Evolutionary conservation across 176 grass and related monocot genomes (phyloP).

Genomic region (Coix lacrymajobi): DNA sequence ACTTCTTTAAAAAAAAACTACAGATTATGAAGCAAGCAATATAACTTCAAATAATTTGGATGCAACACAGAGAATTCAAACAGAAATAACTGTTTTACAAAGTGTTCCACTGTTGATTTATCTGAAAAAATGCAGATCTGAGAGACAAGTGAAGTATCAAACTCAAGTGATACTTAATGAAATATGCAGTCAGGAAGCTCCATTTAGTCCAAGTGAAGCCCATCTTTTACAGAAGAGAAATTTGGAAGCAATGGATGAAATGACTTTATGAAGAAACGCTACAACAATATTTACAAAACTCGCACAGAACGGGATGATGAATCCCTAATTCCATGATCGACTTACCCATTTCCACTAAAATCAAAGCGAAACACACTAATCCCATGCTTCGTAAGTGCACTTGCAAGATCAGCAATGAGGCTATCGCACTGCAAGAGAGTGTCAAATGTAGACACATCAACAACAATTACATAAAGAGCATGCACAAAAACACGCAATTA

Average conservation of each 20-base stretch:
- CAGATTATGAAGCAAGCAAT: not conserved
- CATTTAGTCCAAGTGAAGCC: not conserved
- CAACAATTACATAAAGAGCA: not conserved
- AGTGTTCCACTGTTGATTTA: not conserved
- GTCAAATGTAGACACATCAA: not conserved
- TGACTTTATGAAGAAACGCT: not conserved
- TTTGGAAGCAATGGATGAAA: not conserved
- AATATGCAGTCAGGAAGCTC: not conserved
- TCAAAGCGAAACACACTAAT: slow-evolving; percentile 72
- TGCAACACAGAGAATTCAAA: not conserved
- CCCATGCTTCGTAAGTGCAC: slow-evolving; percentile 53
- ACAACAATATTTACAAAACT: not conserved
- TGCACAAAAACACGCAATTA: not conserved
- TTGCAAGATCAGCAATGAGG: slow-evolving; percentile 55
- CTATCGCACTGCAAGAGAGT: slow-evolving; percentile 40
- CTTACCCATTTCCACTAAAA: slow-evolving; percentile 96
- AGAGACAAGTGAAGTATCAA: not conserved
- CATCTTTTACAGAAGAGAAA: not conserved
- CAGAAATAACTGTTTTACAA: not conserved
- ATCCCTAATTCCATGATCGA: slow-evolving; percentile 1
- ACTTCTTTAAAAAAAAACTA: not conserved
- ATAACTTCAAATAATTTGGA: not conserved
- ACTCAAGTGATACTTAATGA: not conserved
- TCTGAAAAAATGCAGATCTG: not conserved
- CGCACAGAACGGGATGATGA: not conserved